Evolutionary conservation across 2,329 filamentous ascomycete species (phyloP).

Genomic region (Hypoxylon sp.): DNA sequence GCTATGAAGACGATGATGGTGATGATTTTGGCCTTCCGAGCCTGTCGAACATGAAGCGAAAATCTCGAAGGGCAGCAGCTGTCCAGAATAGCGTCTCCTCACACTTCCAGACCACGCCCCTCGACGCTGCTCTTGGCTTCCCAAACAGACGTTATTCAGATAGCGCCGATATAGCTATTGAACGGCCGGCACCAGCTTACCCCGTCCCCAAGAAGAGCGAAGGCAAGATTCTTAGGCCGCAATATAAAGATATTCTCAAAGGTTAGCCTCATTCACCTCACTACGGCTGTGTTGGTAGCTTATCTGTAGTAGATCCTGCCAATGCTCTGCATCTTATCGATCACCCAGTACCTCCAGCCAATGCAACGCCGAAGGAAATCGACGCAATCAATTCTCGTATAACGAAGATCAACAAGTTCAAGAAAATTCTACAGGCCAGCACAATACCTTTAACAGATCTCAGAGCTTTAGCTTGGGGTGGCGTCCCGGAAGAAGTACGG

Average conservation of each 20-base stretch:
- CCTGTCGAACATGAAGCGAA: constrained; percentile 89
- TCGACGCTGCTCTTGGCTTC: constrained; percentile 56
- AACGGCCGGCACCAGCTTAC: constrained; percentile 84
- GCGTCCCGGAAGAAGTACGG: constrained; percentile 92
- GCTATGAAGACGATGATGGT: constrained; percentile 87
- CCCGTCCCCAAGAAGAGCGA: constrained; percentile 90
- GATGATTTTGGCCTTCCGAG: constrained; percentile 97
- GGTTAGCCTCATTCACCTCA: constrained; percentile 57
- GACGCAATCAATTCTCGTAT: constrained; percentile 90
- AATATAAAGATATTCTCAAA: constrained; percentile 95
- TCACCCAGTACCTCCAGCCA: constrained; percentile 79
- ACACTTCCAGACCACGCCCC: constrained; percentile 53
- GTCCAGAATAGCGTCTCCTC: constrained; percentile 55
- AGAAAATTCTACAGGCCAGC: constrained; percentile 91
- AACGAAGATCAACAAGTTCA: constrained; percentile 98
- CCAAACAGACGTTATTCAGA: constrained; percentile 76
- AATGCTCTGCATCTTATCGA: constrained; percentile 96
- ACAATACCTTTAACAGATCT: constrained; percentile 88
- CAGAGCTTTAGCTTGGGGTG: constrained; percentile 90
- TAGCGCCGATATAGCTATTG: constrained; percentile 94
- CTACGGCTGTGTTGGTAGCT: constrained; percentile 11
- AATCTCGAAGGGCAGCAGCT: constrained; percentile 66
- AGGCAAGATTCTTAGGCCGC: constrained; percentile 94
- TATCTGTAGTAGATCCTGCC: constrained; percentile 73
- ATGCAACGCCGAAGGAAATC: constrained; percentile 83